Evolutionary conservation across 1,284 basidiomycete genomes (phyloP), one percentile per base, ranked within the genome.

Genomic region (Afroboletus lepidellus): DNA sequence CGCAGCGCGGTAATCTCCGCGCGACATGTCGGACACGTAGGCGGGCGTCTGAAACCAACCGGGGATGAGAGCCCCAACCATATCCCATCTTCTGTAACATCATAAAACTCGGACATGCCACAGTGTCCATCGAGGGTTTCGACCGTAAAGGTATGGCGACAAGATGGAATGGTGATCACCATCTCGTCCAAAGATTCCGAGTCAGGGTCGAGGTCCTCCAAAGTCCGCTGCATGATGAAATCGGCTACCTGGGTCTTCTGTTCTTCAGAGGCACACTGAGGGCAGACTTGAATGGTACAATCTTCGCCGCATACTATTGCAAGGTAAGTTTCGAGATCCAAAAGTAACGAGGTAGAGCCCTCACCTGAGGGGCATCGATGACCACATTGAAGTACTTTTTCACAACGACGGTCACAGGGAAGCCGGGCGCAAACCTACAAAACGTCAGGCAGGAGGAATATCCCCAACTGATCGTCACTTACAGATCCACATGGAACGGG

Each of bases 401-500:
- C 54, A 56, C 88, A 90, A 1, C 75, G 76, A 47, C 69, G 51
- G 56, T 90, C 81, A 54, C 87, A 88, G 0, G 87, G 88, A 3
- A 87, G 65, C 12, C 85, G 77, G 7, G 79, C 74, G 61, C 88
- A 90, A 12, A 85, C 75, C 85, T 89, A 51, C 7, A n/a, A 21
- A 48, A 29, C 13, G 42, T 43, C 30, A 34, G 15, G 11, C 47
- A 51, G 54, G 18, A 41, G 7, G n/a, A 46, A 13, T 16, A 23
- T 3, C 23, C 12, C 30, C 16, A 2, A 2, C 30, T 21, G 16
- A 23, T 21, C 27, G 4, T 24, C 8, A 73, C 82, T 71, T 53
- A 87, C 86, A 18, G 83, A 84, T 13, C 84, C 85, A 59, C 88
- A 90, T 0, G 83, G 79, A n/a, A 87, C 75, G 3, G 79, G 78